Evolutionary conservation across 2,329 filamentous ascomycete species (phyloP).

Genomic region (Aspergillus sp.): DNA sequence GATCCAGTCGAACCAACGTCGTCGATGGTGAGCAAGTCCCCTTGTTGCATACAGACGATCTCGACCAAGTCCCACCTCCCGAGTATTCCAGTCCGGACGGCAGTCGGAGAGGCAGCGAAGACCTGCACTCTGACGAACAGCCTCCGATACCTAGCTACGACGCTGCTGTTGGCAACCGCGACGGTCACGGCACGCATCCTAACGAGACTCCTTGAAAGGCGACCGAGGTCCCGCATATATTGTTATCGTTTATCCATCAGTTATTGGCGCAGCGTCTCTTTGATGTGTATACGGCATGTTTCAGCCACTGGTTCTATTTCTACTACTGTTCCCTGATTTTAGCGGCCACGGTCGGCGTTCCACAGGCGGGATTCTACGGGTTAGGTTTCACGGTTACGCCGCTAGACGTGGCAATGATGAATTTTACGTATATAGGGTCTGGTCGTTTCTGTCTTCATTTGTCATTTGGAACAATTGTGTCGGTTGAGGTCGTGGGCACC

Average conservation of each 20-base stretch:
- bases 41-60: conserved; percentile 32
- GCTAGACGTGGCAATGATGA: conserved; percentile 18
- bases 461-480: background rate
- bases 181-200: conserved; percentile 1
- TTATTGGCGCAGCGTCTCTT: conserved; percentile 6
- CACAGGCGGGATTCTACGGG: conserved; percentile 20
- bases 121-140: conserved; percentile 52
- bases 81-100: conserved; percentile 59
- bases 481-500: conserved; percentile 5
- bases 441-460: conserved; percentile 7
- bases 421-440: conserved; percentile 23
- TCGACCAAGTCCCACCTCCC: conserved; percentile 36
- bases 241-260: conserved; percentile 1
- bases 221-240: background rate
- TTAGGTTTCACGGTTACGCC: conserved; percentile 23
- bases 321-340: conserved; percentile 21
- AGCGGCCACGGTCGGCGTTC: conserved; percentile 35
- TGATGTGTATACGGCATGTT: conserved; percentile 15
- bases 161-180: conserved; percentile 62
- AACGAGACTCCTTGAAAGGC: conserved; percentile 4
- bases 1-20: conserved; percentile 56
- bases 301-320: conserved; percentile 10
- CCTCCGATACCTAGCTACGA: conserved; percentile 83
- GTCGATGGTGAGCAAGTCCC: conserved; percentile 26
- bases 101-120: conserved; percentile 58